Conservation (phyloP, 768 basidiomycete species). For the Boletus insuetus region DNA sequence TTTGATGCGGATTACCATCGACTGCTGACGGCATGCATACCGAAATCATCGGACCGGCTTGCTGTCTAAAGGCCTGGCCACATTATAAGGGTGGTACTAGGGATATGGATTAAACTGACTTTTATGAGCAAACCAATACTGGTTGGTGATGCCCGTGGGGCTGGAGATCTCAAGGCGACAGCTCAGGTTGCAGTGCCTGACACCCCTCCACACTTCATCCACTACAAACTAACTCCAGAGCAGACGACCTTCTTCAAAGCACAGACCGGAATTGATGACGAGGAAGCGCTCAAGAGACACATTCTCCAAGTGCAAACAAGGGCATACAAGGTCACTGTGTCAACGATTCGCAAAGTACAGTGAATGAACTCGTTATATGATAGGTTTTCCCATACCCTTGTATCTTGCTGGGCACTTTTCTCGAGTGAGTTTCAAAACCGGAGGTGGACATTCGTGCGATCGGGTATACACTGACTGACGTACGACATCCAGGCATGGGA, state of each 20-base stretch:
- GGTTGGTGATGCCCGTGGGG: not conserved
- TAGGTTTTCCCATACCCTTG: constrained; percentile 28
- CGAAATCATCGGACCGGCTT: not conserved
- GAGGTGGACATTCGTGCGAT: too few relatives aligned
- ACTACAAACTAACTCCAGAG: not conserved
- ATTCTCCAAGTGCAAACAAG: constrained; percentile 28
- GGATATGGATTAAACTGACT: too few relatives aligned
- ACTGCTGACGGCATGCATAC: not conserved
- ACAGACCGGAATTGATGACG: constrained; percentile 28
- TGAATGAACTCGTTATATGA: not conserved
- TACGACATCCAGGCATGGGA: constrained; percentile 1
- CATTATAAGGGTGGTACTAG: not conserved
- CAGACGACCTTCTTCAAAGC: constrained; percentile 24
- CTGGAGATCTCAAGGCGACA: not conserved
- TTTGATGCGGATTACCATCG: not conserved
- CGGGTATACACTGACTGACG: not conserved
- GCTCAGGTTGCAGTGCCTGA: not conserved
- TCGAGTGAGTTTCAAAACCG: constrained; percentile 10
- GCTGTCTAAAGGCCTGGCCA: not conserved
- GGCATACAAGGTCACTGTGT: constrained; percentile 12
- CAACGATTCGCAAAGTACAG: not conserved
- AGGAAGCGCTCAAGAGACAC: constrained; percentile 27
- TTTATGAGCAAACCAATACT: not conserved
- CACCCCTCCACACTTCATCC: not conserved
- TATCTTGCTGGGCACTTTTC: constrained; percentile 24